Conservation (phyloP, 2,329 filamentous ascomycete genomes). For the Aphanocladium album region DNA sequence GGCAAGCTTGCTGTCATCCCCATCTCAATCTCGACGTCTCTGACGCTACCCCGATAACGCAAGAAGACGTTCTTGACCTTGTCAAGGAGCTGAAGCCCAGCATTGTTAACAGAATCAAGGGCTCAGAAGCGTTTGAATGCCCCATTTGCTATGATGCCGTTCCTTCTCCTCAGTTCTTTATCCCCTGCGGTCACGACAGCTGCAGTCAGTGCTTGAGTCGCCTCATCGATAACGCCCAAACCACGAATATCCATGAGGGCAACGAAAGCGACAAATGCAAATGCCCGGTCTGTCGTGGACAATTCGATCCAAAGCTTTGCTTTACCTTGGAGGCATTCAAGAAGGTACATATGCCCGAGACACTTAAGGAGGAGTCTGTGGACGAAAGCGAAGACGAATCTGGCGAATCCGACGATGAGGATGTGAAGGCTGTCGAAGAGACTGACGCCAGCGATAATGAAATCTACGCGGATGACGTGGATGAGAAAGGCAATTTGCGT, state of each 20-base stretch:
- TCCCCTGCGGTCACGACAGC: slow-evolving; percentile 77
- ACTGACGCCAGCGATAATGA: slow-evolving; percentile 26
- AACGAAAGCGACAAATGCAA: slow-evolving; percentile 52
- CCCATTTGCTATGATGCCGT: slow-evolving; percentile 76
- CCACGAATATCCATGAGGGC: slow-evolving; percentile 52
- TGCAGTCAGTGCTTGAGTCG: slow-evolving; percentile 72
- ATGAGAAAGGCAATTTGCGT: slow-evolving; percentile 32
- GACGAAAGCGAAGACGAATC: slow-evolving; percentile 33
- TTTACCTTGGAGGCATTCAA: slow-evolving; percentile 73
- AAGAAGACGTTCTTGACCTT: slow-evolving; percentile 51
- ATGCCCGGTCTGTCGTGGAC: slow-evolving; percentile 72
- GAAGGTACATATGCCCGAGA: slow-evolving; percentile 61
- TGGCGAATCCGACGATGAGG: slow-evolving; percentile 27
- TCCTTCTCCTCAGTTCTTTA: slow-evolving; percentile 69
- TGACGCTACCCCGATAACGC: slow-evolving; percentile 35
- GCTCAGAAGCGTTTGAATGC: slow-evolving; percentile 63
- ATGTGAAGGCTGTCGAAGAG: background rate
- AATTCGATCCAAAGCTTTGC: slow-evolving; percentile 61
- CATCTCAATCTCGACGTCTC: slow-evolving; percentile 29
- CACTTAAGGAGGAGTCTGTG: slow-evolving; percentile 27
- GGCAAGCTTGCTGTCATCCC: slow-evolving; percentile 57
- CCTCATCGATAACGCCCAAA: slow-evolving; percentile 56
- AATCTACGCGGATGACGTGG: slow-evolving; percentile 24
- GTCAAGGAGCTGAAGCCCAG: slow-evolving; percentile 55
- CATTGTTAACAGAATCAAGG: slow-evolving; percentile 63